Conservation (phyloP, 148 eudicot genomes). For the Pharnaceum exiguum region DNA sequence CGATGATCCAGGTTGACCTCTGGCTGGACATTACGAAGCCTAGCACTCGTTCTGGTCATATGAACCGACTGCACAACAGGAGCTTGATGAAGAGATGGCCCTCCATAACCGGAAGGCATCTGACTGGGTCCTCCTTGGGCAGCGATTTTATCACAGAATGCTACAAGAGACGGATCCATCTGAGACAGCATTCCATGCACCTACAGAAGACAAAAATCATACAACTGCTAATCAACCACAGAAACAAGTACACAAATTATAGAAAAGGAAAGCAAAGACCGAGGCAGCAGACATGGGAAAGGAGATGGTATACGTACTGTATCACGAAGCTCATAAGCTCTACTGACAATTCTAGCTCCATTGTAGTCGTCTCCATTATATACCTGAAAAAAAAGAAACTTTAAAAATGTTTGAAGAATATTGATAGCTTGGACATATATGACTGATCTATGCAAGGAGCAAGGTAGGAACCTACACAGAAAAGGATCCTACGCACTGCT, state of each 20-base stretch:
- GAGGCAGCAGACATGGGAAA: neutral
- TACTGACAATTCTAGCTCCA: constrained; percentile 97
- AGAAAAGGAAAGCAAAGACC: neutral
- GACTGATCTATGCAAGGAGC: too few species aligned
- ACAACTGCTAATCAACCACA: neutral
- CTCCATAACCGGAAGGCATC: constrained; percentile 66
- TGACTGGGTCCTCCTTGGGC: constrained; percentile 82
- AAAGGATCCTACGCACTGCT: too few species aligned
- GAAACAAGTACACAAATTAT: neutral
- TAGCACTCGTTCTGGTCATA: constrained; percentile 87
- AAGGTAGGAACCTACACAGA: too few species aligned
- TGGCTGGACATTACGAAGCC: constrained; percentile 94
- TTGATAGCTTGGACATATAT: too few species aligned
- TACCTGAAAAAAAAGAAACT: constrained; percentile 37
- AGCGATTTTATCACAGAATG: constrained; percentile 89
- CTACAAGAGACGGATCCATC: constrained; percentile 90
- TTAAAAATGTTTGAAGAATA: too few species aligned
- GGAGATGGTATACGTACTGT: constrained; percentile 44
- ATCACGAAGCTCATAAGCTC: constrained; percentile 97
- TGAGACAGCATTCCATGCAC: constrained; percentile 98
- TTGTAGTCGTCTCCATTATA: constrained; percentile 97
- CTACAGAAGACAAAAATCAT: constrained; percentile 29
- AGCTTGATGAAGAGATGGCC: constrained; percentile 40
- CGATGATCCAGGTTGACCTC: constrained; percentile 81
- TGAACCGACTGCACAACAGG: constrained; percentile 70